Evolutionary conservation across 129 eudicot species (phyloP), one percentile per base, ranked within the genome.

Genomic region (Heracleum sosnowskyi): DNA sequence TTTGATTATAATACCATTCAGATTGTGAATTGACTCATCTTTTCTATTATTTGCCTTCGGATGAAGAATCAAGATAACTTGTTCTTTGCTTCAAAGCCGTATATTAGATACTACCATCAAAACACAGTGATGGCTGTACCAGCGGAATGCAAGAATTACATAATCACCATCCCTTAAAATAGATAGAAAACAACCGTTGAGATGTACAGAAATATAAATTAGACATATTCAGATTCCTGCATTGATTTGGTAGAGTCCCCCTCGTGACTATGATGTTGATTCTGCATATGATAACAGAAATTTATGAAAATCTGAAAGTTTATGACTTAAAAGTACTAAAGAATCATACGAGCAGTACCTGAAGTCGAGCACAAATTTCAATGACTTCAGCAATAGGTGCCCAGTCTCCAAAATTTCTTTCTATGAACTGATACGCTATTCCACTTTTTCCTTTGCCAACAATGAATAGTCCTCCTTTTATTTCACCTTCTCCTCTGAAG

Each of bases 341-440:
- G 34, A 10, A 78, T 74, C 63, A 37, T 46, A 49, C 22, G 45
- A 76, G 26, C 73, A 69, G 31, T 87, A 89, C 95, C 97, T 89
- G 89, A 71, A 92, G 55, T 18, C 79, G 87, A 79, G 84, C 82
- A 80, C 92, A 86, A 45, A 92, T 88, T 24, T 89, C 91, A 70
- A 89, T 46, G 79, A 89, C 82, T 89, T 89, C 97, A 71, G 91
- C 79, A 74, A 85, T 83, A n/a, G 97, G 97, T 22, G 97, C 95
- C 97, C 97, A 92, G 78, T 92, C 97, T 76, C 97, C 97, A 34
- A 92, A 89, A 79, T 88, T 92, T 76, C 92, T 82, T 70, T 89
- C 97, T 29, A 92, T 89, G 66, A 89, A 92, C 87, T 92, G 97
- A 80, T 92, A 92, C 15, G 95, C 97, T 71, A 92, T 79, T 29